A percentile compares a stretch with the other conserved stretches of the same genome.
Conservation (phyloP, 306 rosid genomes). For the Senna tora region DNA sequence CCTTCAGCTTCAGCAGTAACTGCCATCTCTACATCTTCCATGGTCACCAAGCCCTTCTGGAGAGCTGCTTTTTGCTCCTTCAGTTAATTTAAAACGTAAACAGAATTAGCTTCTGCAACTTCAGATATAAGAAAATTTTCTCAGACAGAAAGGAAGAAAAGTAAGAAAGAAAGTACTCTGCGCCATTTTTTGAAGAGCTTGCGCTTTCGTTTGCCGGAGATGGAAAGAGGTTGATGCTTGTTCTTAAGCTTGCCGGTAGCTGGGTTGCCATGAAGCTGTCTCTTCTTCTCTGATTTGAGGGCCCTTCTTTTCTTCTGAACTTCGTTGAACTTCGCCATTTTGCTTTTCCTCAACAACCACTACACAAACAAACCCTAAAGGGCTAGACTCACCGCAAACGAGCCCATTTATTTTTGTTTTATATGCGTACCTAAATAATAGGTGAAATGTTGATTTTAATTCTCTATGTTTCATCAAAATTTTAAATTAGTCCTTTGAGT, state of each 20-base stretch:
- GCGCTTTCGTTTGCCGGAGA: conserved; percentile 93
- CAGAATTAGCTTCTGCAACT: neutral
- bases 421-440: too few relatives aligned
- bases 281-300: conserved; percentile 63
- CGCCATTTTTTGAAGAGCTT: conserved; percentile 85
- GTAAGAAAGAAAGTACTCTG: conserved; percentile 52
- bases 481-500: too few relatives aligned
- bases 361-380: neutral
- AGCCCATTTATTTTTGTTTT: neutral
- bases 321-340: conserved; percentile 90
- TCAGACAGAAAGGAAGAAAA: neutral
- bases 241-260: conserved; percentile 65
- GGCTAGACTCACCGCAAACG: neutral
- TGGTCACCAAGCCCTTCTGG: conserved; percentile 60
- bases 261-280: conserved; percentile 76
- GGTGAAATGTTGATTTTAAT: too few relatives aligned
- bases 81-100: conserved; percentile 13
- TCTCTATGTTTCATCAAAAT: too few relatives aligned
- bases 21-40: conserved; percentile 91
- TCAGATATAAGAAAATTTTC: neutral
- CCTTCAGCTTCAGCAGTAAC: conserved; percentile 81
- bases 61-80: conserved; percentile 82
- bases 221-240: conserved; percentile 52
- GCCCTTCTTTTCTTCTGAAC: conserved; percentile 88
- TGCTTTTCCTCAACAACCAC: neutral